Evolutionary conservation across 2,329 filamentous ascomycete species (phyloP), one percentile per base, ranked within the genome.

Genomic region (Aspergillus fumigatiaffinis): DNA sequence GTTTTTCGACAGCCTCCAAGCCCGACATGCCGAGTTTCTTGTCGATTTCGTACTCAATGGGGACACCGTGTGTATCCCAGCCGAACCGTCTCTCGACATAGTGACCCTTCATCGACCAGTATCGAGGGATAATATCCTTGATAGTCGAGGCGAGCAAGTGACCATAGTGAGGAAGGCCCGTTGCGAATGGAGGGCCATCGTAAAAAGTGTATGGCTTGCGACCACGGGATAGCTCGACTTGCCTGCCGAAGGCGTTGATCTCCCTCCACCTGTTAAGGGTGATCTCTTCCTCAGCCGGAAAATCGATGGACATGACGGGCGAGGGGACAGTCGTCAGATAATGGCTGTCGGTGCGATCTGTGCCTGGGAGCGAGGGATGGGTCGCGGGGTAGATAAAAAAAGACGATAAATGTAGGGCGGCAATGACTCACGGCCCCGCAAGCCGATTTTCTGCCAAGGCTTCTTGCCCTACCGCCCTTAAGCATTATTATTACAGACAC

Each of bases 21-120:
- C 91, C 91, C 64, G 90, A 90, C 70, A 96, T 92, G 44, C 90
- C 90, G 63, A 96, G 82, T 77, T 93, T 93, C 83, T 97, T 97
- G 81, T 97, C 93, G 70, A 97, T 97, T 77, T 97, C 93, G 74
- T 96, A 91, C 79, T 97, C 93, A 65, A 97, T 94, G 17, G 93
- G 93, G 53, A 97, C 82, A 60, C 93, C 93, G 71, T 97, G 93
- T 1, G 92, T 91, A 73, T 97, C 93, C 93, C 93, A 97, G 53
- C 93, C 93, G 66, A 97, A 97, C 58, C 92, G 85, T 63, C 93
- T 85, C 79, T 94, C 91, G 53, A 97, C 92, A 78, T 96, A 89
- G 71, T 87, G 90, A 17, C 93, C 93, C 73, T 95, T 95, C 92
- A 96, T 96, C 52, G 92, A 92, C 91, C 92, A 97, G 76, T 97